Evolutionary conservation across 768 basidiomycete genomes (phyloP).

Genomic region (Suillus occidentalis): DNA sequence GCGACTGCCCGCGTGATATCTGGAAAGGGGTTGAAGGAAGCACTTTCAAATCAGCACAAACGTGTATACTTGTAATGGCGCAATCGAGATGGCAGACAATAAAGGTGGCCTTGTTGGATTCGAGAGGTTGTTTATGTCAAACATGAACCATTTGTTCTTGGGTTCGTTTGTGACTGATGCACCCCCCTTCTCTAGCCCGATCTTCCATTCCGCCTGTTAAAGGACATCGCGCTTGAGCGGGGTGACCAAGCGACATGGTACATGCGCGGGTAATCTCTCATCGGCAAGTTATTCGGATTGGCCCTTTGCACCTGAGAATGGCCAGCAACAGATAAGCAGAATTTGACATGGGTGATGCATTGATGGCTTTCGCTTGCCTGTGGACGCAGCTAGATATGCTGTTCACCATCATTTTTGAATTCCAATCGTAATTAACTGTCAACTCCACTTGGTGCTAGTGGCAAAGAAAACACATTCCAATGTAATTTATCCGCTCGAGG

Average conservation of each 20-base stretch:
- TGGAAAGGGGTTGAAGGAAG: conserved; percentile 38
- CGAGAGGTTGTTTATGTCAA: conserved; percentile 38
- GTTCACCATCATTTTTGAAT: no score
- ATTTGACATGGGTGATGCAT: not conserved
- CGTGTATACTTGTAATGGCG: conserved; percentile 42
- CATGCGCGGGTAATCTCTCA: conserved; percentile 20
- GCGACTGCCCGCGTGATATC: conserved; percentile 45
- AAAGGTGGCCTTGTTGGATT: conserved; percentile 35
- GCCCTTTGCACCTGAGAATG: conserved; percentile 20
- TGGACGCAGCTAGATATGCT: no score
- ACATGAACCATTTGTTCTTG: conserved; percentile 28
- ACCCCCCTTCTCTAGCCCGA: conserved; percentile 24
- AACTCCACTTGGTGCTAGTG: no score
- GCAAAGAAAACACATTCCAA: no score
- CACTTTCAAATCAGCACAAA: conserved; percentile 43
- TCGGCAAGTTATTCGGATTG: conserved; percentile 32
- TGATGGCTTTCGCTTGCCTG: no score
- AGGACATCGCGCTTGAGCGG: conserved; percentile 20
- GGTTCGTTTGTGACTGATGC: not conserved
- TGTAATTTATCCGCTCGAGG: no score
- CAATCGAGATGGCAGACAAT: conserved; percentile 37
- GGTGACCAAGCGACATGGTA: conserved; percentile 25
- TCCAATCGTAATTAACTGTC: no score
- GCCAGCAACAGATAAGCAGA: not conserved
- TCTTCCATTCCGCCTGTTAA: conserved; percentile 28